These are phyloP conservation scores for Colletotrichum tamarilloi DNA, from an alignment of 2,329 filamentous ascomycete species.

Conservation along the genomic window DNA sequence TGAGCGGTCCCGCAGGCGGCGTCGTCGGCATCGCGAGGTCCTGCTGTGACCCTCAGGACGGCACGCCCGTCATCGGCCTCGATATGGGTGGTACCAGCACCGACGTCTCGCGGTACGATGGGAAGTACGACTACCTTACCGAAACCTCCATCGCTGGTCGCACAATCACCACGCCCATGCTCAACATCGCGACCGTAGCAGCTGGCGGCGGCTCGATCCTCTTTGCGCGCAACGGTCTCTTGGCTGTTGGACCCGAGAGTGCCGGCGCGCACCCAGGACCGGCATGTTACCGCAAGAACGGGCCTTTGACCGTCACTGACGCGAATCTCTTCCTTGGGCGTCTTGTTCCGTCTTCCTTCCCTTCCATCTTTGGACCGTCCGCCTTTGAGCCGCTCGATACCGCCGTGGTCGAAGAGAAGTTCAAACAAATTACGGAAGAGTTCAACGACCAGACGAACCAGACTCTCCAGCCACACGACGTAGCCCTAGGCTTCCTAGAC, in stretches of 20 bases:
- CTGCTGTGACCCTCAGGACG: slow-evolving; percentile 73
- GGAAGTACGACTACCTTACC: slow-evolving; percentile 78
- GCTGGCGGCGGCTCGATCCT: slow-evolving; percentile 64
- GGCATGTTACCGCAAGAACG: slow-evolving; percentile 77
- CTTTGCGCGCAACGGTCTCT: slow-evolving; percentile 76
- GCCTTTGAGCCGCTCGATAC: slow-evolving; percentile 66
- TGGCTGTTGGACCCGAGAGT: slow-evolving; percentile 78
- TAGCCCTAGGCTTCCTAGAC: slow-evolving; percentile 78
- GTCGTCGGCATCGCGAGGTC: slow-evolving; percentile 78
- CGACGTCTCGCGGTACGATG: slow-evolving; percentile 76
- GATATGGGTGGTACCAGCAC: slow-evolving; percentile 74
- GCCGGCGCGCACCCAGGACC: slow-evolving; percentile 79
- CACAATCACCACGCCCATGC: slow-evolving; percentile 76
- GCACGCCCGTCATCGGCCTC: slow-evolving; percentile 66
- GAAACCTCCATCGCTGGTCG: slow-evolving; percentile 78
- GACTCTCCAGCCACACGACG: slow-evolving; percentile 46
- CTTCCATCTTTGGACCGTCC: slow-evolving; percentile 76
- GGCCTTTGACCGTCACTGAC: slow-evolving; percentile 78
- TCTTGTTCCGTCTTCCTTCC: slow-evolving; percentile 71
- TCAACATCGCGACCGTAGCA: slow-evolving; percentile 80
- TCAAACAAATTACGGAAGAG: slow-evolving; percentile 51
- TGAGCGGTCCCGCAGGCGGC: slow-evolving; percentile 77
- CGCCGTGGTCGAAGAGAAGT: slow-evolving; percentile 51
- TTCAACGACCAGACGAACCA: slow-evolving; percentile 52
- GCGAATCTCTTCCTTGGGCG: slow-evolving; percentile 77